phyloP scores from a whole-genome alignment of 139 green algal genomes.

The Micractinium conductrix region DNA sequence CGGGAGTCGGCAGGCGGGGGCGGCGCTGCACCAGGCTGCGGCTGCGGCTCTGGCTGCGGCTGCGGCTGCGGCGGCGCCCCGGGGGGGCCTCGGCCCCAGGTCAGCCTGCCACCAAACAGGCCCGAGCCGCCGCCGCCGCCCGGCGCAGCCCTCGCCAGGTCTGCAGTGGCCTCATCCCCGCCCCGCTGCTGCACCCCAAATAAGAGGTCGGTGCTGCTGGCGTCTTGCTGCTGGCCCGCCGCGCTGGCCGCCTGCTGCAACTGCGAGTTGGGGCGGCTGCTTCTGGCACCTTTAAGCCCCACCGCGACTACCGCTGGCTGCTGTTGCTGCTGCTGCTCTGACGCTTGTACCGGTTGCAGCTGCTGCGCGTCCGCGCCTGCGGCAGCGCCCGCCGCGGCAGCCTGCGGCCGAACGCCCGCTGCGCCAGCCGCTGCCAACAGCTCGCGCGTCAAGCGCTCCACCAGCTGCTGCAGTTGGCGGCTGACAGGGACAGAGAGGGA shows the following conservation, averaged over 20 bases:
- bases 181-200: neutral
- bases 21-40: neutral
- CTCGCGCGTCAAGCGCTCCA: neutral
- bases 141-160: neutral
- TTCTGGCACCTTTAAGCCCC: neutral
- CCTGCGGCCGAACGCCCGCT: too few species aligned
- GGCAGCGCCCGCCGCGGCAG: neutral
- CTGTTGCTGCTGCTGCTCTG: neutral
- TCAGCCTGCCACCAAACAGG: conserved; percentile 2
- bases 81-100: neutral
- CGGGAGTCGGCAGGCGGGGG: neutral
- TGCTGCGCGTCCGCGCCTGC: neutral
- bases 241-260: neutral
- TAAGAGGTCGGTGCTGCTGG: neutral
- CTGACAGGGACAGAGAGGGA: neutral
- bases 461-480: conserved; percentile 17
- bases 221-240: too few species aligned
- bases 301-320: neutral
- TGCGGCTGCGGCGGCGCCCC: neutral
- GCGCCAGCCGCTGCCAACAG: neutral
- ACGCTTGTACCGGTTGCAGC: neutral
- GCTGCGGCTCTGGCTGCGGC: neutral
- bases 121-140: neutral
- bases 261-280: neutral
- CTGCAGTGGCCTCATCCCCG: too few species aligned